phyloP scores from a whole-genome alignment of 176 grass and related monocot genomes.

The Cenchrus americanus region DNA sequence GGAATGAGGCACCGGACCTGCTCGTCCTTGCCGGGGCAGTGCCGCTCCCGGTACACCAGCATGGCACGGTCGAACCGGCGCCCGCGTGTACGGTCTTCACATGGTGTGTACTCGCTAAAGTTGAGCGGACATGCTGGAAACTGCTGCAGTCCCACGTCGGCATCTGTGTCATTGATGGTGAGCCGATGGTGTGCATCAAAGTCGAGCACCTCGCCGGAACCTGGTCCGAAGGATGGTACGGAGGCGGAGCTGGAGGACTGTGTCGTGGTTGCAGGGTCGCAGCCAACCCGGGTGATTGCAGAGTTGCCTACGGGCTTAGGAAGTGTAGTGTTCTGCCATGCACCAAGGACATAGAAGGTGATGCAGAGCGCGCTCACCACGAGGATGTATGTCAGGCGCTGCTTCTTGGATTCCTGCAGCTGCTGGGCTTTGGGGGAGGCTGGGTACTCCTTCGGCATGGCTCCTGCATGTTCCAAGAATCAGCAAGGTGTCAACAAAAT shows the following conservation, averaged over 20 bases:
- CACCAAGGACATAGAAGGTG: conserved; percentile 82
- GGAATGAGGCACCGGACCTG: conserved; percentile 80
- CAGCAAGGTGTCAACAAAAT: conserved; percentile 12
- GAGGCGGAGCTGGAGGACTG: conserved; percentile 33
- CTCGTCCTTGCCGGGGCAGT: conserved; percentile 78
- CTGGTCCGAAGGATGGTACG: conserved; percentile 41
- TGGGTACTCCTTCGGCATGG: conserved; percentile 80
- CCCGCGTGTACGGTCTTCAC: conserved; percentile 74
- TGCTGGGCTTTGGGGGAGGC: conserved; percentile 82
- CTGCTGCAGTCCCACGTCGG: neutral
- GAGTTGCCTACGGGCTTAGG: conserved; percentile 44
- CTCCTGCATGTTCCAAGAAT: conserved; percentile 63
- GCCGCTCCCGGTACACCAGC: conserved; percentile 86
- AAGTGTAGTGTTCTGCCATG: conserved; percentile 78
- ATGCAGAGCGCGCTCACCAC: conserved; percentile 70
- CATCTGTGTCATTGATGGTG: conserved; percentile 43
- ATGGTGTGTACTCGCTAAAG: conserved; percentile 92
- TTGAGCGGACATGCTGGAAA: conserved; percentile 72
- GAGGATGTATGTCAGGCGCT: conserved; percentile 76
- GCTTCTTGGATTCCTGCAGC: conserved; percentile 69
- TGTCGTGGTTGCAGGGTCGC: conserved; percentile 15
- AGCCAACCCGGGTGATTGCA: conserved; percentile 40
- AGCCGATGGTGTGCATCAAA: conserved; percentile 81
- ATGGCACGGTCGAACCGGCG: conserved; percentile 67
- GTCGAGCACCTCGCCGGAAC: conserved; percentile 47